Percentiles rank a stretch among this genome's conserved stretches.
Evolutionary conservation across 1,139 yeast genomes (phyloP).

Genomic region (Yamadazyma dushanensis): DNA sequence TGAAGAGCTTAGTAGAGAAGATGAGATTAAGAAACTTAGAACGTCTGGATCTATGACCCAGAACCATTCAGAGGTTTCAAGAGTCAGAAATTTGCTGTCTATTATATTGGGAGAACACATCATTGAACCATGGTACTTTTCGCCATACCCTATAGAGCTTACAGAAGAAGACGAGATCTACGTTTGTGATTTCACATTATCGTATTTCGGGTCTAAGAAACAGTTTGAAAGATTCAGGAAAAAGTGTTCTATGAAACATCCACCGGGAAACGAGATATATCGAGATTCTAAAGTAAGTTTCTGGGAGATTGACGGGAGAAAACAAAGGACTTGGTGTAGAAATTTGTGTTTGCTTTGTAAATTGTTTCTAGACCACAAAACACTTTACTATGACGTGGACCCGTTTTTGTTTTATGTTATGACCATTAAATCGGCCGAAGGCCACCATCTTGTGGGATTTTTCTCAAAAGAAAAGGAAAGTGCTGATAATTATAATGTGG

Average conservation of each 20-base stretch:
- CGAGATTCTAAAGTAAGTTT: slow-evolving; percentile 77
- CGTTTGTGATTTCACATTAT: slow-evolving; percentile 87
- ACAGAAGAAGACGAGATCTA: slow-evolving; percentile 89
- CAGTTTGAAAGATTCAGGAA: slow-evolving; percentile 90
- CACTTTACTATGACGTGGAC: slow-evolving; percentile 94
- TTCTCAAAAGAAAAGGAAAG: slow-evolving; percentile 96
- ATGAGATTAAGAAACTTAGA: slow-evolving; percentile 87
- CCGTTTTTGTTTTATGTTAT: slow-evolving; percentile 94
- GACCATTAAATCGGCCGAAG: slow-evolving; percentile 84
- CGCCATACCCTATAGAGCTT: slow-evolving; percentile 93
- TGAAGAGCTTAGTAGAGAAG: slow-evolving; percentile 79
- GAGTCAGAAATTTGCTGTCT: slow-evolving; percentile 78
- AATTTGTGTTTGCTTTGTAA: slow-evolving; percentile 87
- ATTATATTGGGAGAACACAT: slow-evolving; percentile 87
- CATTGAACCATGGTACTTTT: slow-evolving; percentile 98
- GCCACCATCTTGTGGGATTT: slow-evolving; percentile 94
- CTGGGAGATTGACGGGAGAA: slow-evolving; percentile 95
- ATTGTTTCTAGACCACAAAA: slow-evolving; percentile 89
- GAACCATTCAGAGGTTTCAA: slow-evolving; percentile 80
- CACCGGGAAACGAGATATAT: slow-evolving; percentile 97
- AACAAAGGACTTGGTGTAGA: slow-evolving; percentile 96
- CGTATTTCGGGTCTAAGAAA: slow-evolving; percentile 83
- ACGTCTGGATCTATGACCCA: slow-evolving; percentile 98
- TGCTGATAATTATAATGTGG: slow-evolving; percentile 94
- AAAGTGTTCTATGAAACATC: slow-evolving; percentile 86